Base-by-base conservation (phyloP, 164 flowering plant genomes). In the Taxillus chinensis region DNA sequence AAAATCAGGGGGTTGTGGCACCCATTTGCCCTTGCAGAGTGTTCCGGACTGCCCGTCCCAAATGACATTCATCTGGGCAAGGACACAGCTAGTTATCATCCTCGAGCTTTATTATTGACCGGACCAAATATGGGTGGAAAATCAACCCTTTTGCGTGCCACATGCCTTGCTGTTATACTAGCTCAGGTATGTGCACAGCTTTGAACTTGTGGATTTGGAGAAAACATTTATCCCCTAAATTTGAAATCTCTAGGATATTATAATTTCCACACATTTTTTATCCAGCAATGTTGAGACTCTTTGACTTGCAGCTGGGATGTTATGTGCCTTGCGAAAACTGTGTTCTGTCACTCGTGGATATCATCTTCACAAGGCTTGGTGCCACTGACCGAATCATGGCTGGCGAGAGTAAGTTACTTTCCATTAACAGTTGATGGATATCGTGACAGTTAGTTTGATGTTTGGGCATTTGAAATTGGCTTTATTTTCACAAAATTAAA, bases 101-200 rank as follows among this genome's bases (percentile, higher is more conserved):
- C 96, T 8, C 74, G 75, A 39, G 70, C 90, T 55, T 77, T 93
- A 74, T 73, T 95, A 41, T 71, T 95, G 79, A 95, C 99, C 63
- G 97, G 97, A 62, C 99, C 99, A 40, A 95, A 95, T 69, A 95
- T 95, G 99, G 97, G 99, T 62, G 99, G 97, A 41, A 95, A 95
- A 69, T 95, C 99, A 60, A 95, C 99, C n/a, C 87, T 95, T 70
- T 74, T 95, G 54, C 95, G 99, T 67, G 84, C 97, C 41, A 82
- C 93, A 14, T 91, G 99, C 76, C 73, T 89, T 5, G 88, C 92
- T 64, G 96, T 91, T 65, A 72, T 95, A 63, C 64, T 95, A 59
- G 88, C 97, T 17, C 97, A 95, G 96, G 99, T 95, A 67, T 66
- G 73, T 65, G 9, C 13, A 48, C 12, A 27, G 27, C 27, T 27